Conservation (phyloP, 306 rosid species). For the Glycine tomentella region DNA sequence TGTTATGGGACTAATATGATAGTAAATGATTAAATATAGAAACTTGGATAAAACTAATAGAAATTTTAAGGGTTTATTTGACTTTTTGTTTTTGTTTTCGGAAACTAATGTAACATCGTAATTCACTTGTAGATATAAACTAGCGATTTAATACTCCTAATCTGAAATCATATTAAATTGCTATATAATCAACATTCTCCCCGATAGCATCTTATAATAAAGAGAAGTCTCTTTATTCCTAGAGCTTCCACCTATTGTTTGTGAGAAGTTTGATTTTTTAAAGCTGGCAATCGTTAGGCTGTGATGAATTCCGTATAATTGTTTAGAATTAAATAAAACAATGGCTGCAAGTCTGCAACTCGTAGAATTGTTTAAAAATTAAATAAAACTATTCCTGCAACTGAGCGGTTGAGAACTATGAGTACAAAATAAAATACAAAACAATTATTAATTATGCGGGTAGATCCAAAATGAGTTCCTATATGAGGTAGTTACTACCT, state of each 20-base stretch:
- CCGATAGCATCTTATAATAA: not conserved
- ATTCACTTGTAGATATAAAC: no score
- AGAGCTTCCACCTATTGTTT: not conserved
- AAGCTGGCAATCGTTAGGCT: not conserved
- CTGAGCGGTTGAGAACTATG: constrained; percentile 22
- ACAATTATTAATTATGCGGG: constrained; percentile 31
- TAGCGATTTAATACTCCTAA: not conserved
- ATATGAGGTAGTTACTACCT: constrained; percentile 40
- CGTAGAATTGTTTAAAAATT: not conserved
- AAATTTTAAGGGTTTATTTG: no score
- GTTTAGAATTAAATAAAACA: constrained; percentile 1
- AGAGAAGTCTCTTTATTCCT: not conserved
- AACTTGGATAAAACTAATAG: no score
- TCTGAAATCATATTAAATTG: not conserved
- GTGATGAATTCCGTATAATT: not conserved
- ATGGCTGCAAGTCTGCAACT: not conserved
- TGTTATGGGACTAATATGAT: no score
- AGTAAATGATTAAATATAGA: no score
- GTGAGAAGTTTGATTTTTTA: not conserved
- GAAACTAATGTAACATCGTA: no score
- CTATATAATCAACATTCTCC: not conserved
- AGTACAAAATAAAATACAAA: constrained; percentile 36
- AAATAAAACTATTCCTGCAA: constrained; percentile 25
- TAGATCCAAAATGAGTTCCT: constrained; percentile 47
- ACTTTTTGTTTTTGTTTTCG: no score